Evolutionary conservation across 257 asterid genomes (phyloP).

Genomic region (Forsythia viridissima): DNA sequence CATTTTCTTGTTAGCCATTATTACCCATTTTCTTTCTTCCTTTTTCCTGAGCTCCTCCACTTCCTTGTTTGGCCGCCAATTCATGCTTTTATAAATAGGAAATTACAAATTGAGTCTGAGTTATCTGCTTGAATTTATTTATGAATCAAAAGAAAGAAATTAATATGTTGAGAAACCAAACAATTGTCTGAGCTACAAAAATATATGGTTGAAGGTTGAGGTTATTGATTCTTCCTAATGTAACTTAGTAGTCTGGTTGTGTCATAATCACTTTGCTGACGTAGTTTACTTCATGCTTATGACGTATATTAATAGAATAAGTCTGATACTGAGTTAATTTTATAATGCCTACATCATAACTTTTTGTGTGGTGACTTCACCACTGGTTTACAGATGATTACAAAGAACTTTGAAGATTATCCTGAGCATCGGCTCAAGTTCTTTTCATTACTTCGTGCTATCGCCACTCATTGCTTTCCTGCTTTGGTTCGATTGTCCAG

Average conservation of each 20-base stretch:
- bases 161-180: background rate
- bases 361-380: slow-evolving; percentile 12
- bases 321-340: slow-evolving; percentile 1
- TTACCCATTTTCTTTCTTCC: slow-evolving; percentile 1
- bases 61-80: background rate
- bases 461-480: slow-evolving; percentile 89
- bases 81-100: background rate
- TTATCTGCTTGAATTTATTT: background rate
- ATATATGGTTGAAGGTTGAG: background rate
- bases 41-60: background rate
- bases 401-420: slow-evolving; percentile 95
- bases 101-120: background rate
- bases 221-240: background rate
- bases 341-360: background rate
- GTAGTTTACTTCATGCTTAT: background rate
- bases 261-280: background rate
- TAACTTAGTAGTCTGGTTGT: background rate
- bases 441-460: slow-evolving; percentile 90
- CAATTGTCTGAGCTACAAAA: background rate
- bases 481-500: slow-evolving; percentile 87
- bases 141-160: background rate
- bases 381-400: slow-evolving; percentile 73
- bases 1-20: background rate
- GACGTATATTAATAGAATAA: slow-evolving; percentile 11
- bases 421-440: slow-evolving; percentile 99